Evolutionary conservation across 148 eudicot species (phyloP).

Genomic region (Camellia granthamiana): DNA sequence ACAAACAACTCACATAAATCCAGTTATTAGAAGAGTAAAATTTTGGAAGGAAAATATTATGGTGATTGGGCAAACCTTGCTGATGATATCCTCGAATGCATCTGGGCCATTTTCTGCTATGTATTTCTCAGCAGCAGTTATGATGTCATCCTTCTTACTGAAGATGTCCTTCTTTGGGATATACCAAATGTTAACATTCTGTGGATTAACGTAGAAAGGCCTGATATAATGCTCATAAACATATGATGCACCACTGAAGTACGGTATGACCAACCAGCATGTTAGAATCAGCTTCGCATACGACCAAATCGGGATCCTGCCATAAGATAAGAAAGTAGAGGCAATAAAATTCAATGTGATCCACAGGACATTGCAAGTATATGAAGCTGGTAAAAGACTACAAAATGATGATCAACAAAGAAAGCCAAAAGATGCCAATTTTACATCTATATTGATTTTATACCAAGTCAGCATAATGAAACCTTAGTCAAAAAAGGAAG

Average conservation of each 20-base stretch:
- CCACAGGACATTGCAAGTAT: neutral
- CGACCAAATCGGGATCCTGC: slow-evolving; percentile 96
- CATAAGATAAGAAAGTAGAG: neutral
- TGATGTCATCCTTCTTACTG: slow-evolving; percentile 62
- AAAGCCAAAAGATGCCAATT: no score
- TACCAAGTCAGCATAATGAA: neutral
- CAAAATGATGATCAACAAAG: no score
- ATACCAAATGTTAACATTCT: slow-evolving; percentile 68
- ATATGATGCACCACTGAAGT: slow-evolving; percentile 96
- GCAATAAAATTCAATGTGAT: neutral
- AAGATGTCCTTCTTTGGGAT: slow-evolving; percentile 65
- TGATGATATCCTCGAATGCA: slow-evolving; percentile 56
- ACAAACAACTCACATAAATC: neutral
- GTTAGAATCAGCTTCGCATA: slow-evolving; percentile 73
- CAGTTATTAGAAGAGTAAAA: neutral
- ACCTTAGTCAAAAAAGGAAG: neutral
- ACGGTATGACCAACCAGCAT: slow-evolving; percentile 96
- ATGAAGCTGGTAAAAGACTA: neutral
- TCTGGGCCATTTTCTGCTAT: slow-evolving; percentile 66
- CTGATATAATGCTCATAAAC: slow-evolving; percentile 88
- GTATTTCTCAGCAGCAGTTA: slow-evolving; percentile 79
- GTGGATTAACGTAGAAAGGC: slow-evolving; percentile 56
- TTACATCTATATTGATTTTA: neutral
- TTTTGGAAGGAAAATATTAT: neutral
- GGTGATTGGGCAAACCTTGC: slow-evolving; percentile 41